Conservation (phyloP, 305 asterid genomes). For the Rubia peregrina region DNA sequence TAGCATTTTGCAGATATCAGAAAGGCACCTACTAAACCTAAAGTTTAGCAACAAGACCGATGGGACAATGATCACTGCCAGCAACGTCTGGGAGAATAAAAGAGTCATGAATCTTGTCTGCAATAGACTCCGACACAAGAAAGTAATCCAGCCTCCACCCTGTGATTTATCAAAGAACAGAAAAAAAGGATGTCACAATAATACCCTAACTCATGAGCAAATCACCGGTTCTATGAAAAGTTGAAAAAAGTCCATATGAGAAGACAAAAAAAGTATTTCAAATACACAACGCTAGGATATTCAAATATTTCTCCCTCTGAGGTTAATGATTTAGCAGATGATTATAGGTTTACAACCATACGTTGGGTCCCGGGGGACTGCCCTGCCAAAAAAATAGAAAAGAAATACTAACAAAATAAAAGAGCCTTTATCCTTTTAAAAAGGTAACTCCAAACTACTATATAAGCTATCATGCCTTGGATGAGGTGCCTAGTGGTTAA, state of each 20-base stretch:
- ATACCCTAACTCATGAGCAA: neutral
- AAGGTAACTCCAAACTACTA: neutral
- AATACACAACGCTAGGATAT: neutral
- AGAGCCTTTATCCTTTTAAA: neutral
- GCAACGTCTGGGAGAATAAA: constrained; percentile 76
- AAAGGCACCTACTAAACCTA: constrained; percentile 21
- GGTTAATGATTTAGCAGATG: neutral
- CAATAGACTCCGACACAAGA: constrained; percentile 68
- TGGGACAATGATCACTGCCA: constrained; percentile 88
- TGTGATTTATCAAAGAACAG: constrained; percentile 16
- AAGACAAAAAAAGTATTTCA: neutral
- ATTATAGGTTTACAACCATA: neutral
- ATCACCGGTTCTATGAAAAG: neutral
- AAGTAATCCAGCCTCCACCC: constrained; percentile 98
- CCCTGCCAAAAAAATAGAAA: neutral
- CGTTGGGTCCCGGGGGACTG: neutral
- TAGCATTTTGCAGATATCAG: neutral
- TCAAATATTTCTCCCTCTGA: neutral
- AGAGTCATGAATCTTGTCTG: constrained; percentile 68
- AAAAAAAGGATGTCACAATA: neutral
- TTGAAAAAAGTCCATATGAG: neutral
- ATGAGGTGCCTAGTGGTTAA: neutral
- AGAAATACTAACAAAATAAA: neutral
- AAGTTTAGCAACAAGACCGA: constrained; percentile 72
- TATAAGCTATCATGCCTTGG: neutral